These are phyloP conservation scores for Lepiota venenata DNA, from an alignment of 768 basidiomycete species.

Conservation along the genomic window DNA sequence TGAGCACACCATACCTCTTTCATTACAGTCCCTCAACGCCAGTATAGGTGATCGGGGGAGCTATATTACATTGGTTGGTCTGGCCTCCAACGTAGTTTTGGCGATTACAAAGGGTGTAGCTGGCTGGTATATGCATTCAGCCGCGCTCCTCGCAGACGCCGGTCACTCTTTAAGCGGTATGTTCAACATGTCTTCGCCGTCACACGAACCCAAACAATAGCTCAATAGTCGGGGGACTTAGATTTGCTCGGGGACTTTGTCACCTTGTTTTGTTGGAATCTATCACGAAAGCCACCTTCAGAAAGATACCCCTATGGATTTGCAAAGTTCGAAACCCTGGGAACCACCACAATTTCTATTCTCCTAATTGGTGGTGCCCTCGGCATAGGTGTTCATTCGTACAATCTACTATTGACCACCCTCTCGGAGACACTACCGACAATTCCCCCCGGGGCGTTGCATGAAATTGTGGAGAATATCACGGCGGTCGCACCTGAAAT, in stretches of 20 bases:
- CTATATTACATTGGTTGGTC: conserved; percentile 80
- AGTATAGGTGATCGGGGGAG: conserved; percentile 73
- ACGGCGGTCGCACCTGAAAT: conserved; percentile 50
- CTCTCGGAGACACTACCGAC: conserved; percentile 64
- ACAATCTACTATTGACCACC: conserved; percentile 73
- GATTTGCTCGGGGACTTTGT: conserved; percentile 91
- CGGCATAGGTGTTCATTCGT: conserved; percentile 89
- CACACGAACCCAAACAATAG: neutral
- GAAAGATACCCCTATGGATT: conserved; percentile 82
- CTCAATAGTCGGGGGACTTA: conserved; percentile 21
- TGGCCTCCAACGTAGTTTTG: conserved; percentile 78
- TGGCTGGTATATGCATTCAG: conserved; percentile 88
- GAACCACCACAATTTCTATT: conserved; percentile 86
- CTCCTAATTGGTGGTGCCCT: conserved; percentile 82
- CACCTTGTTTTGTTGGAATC: conserved; percentile 83
- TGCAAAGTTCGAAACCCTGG: conserved; percentile 93
- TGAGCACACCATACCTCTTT: neutral
- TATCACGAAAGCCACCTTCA: conserved; percentile 81
- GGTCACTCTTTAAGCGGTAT: conserved; percentile 86
- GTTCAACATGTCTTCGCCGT: conserved; percentile 22
- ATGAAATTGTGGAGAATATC: conserved; percentile 57
- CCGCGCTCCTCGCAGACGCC: conserved; percentile 88
- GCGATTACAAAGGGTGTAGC: conserved; percentile 84
- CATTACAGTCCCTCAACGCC: neutral
- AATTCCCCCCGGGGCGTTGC: conserved; percentile 60